Conservation (phyloP, 108 stramenopile species). For the Cyclostephanos tholiformis region DNA sequence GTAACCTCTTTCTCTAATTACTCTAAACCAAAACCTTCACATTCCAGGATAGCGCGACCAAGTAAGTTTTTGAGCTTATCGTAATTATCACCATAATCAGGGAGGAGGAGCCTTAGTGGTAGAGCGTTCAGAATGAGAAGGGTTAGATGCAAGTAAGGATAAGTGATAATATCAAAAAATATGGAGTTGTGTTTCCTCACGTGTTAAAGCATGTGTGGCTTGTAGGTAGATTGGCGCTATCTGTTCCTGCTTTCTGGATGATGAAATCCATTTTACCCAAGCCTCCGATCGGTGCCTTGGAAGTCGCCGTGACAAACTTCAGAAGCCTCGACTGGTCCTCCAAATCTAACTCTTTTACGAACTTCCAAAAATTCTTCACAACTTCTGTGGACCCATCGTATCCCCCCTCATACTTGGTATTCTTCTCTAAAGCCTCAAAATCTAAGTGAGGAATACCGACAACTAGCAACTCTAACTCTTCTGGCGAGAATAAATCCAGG, state of each 20-base stretch:
- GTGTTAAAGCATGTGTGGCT: slow-evolving; percentile 96
- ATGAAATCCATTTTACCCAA: slow-evolving; percentile 83
- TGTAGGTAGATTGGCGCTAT: slow-evolving; percentile 85
- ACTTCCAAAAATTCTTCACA: slow-evolving; percentile 80
- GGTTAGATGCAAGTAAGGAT: not conserved
- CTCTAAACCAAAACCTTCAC: slow-evolving; percentile 82
- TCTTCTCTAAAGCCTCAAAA: slow-evolving; percentile 74
- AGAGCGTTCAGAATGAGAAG: not conserved
- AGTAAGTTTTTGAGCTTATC: slow-evolving; percentile 59
- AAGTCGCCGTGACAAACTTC: slow-evolving; percentile 89
- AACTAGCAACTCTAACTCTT: slow-evolving; percentile 89
- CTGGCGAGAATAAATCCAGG: slow-evolving; percentile 74
- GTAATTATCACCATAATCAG: slow-evolving; percentile 72
- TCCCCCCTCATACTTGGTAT: slow-evolving; percentile 84
- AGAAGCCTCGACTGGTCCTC: slow-evolving; percentile 78
- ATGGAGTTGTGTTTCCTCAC: slow-evolving; percentile 37
- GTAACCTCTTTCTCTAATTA: slow-evolving; percentile 7
- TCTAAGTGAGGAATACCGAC: slow-evolving; percentile 87
- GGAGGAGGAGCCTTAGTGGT: slow-evolving; percentile 33
- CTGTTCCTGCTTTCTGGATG: slow-evolving; percentile 91
- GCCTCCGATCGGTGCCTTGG: slow-evolving; percentile 91
- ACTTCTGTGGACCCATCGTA: slow-evolving; percentile 60
- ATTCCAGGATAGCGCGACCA: slow-evolving; percentile 73
- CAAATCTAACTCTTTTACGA: slow-evolving; percentile 51
- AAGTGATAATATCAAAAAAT: not conserved